Evolutionary conservation across 805 yeast genomes (phyloP).

Genomic region (Candida maesae): DNA sequence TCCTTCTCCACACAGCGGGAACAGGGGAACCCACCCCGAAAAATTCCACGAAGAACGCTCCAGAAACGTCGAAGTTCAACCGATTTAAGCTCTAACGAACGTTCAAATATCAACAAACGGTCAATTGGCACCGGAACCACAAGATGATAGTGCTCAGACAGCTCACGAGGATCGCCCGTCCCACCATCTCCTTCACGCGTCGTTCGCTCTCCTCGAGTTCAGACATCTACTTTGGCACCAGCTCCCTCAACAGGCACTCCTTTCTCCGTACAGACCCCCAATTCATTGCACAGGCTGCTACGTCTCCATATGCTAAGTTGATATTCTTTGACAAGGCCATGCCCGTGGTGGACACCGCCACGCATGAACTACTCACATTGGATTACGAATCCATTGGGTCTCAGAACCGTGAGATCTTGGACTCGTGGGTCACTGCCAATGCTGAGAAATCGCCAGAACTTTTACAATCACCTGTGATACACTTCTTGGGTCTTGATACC

Average conservation of each 20-base stretch:
- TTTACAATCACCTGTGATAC: constrained; percentile 19
- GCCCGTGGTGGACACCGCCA: constrained; percentile 24
- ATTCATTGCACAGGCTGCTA: constrained; percentile 41
- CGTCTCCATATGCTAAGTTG: constrained; percentile 42
- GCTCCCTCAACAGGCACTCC: constrained; percentile 51
- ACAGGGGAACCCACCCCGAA: too few relatives aligned
- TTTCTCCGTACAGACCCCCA: constrained; percentile 49
- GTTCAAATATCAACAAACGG: too few relatives aligned
- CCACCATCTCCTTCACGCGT: background rate
- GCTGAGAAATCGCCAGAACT: constrained; percentile 5
- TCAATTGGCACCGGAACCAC: too few relatives aligned
- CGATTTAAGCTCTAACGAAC: too few relatives aligned
- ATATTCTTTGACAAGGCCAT: constrained; percentile 32
- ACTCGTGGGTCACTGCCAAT: constrained; percentile 24
- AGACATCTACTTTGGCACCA: constrained; percentile 43
- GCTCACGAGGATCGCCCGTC: background rate
- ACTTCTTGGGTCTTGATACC: constrained; percentile 42
- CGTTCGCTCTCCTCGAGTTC: constrained; percentile 6
- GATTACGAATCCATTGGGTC: constrained; percentile 18
- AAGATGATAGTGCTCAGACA: too few relatives aligned
- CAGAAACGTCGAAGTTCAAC: too few relatives aligned
- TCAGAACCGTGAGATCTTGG: constrained; percentile 14
- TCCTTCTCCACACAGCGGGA: background rate
- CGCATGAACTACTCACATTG: constrained; percentile 8
- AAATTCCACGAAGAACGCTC: too few relatives aligned